Evolutionary conservation across 1,284 basidiomycete species (phyloP).

Genomic region (Cerrena zonata): DNA sequence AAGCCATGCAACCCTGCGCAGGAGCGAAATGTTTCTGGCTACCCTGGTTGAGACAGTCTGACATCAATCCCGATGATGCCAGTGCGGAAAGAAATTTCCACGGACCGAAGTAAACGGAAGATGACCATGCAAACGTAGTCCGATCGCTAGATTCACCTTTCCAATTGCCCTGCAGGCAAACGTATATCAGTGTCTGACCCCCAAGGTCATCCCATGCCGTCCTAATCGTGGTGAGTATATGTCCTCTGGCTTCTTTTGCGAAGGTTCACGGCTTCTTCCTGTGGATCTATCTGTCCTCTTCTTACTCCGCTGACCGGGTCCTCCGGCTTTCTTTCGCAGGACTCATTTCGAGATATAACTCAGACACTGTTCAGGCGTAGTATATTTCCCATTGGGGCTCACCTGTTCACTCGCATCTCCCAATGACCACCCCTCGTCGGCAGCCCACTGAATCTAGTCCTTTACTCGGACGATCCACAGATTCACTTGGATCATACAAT

Average conservation of each 20-base stretch:
- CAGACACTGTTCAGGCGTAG: neutral
- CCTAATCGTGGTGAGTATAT: slow-evolving; percentile 2
- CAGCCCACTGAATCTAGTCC: slow-evolving; percentile 11
- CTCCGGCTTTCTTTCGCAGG: slow-evolving; percentile 8
- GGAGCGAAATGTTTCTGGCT: neutral
- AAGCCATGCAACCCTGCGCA: neutral
- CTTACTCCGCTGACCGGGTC: neutral
- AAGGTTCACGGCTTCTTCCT: neutral
- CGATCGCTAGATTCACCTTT: neutral
- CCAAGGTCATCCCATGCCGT: neutral
- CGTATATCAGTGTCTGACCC: neutral
- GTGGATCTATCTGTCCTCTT: neutral
- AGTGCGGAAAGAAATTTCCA: slow-evolving; percentile 1
- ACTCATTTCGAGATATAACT: slow-evolving; percentile 7
- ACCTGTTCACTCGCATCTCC: neutral
- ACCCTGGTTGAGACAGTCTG: neutral
- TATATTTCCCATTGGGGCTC: neutral
- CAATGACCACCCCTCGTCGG: slow-evolving; percentile 8
- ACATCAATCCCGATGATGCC: neutral
- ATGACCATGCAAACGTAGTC: slow-evolving; percentile 1
- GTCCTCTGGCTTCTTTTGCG: neutral
- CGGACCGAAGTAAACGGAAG: slow-evolving; percentile 7
- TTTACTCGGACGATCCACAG: slow-evolving; percentile 5
- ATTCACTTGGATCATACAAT: slow-evolving; percentile 9
- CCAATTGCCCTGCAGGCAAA: neutral